Percentiles rank a stretch among this genome's conserved stretches.
Conservation (phyloP, 2,329 filamentous ascomycete genomes). For the Monilinia fructicola region DNA sequence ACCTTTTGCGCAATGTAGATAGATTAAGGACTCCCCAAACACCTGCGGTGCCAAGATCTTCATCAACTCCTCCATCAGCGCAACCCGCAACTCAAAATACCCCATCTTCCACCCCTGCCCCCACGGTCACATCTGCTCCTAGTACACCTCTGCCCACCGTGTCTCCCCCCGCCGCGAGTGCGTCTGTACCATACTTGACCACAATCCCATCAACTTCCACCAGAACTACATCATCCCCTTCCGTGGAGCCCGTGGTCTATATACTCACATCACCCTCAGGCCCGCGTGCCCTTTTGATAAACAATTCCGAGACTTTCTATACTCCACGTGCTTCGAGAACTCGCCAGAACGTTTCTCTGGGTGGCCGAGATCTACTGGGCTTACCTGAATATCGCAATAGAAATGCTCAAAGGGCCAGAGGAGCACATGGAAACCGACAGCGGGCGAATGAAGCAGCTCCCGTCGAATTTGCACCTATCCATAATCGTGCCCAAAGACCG, state of each 20-base stretch:
- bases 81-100: conserved; percentile 20
- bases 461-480: conserved; percentile 26
- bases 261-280: conserved; percentile 61
- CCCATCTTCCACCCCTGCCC: conserved; percentile 19
- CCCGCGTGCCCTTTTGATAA: conserved; percentile 58
- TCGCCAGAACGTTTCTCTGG: conserved; percentile 14
- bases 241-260: conserved; percentile 53
- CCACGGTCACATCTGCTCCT: conserved; percentile 14
- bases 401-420: conserved; percentile 28
- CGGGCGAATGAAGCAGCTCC: conserved; percentile 25
- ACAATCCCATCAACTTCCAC: conserved; percentile 24
- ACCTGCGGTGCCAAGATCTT: conserved; percentile 30
- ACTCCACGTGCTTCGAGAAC: conserved; percentile 44
- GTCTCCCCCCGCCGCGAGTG: conserved; percentile 14
- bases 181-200: conserved; percentile 14
- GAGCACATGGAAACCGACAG: conserved; percentile 26
- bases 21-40: conserved; percentile 29
- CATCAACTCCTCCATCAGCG: conserved; percentile 22
- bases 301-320: conserved; percentile 53
- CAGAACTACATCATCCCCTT: conserved; percentile 26
- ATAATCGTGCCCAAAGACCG: conserved; percentile 23
- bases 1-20: conserved; percentile 34
- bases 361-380: conserved; percentile 23
- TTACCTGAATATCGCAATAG: conserved; percentile 36
- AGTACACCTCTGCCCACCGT: conserved; percentile 1